A percentile compares a stretch with the other conserved stretches of the same genome.
phyloP scores from a whole-genome alignment of 2,329 filamentous ascomycete genomes.

The Colletotrichum orchidophilum region DNA sequence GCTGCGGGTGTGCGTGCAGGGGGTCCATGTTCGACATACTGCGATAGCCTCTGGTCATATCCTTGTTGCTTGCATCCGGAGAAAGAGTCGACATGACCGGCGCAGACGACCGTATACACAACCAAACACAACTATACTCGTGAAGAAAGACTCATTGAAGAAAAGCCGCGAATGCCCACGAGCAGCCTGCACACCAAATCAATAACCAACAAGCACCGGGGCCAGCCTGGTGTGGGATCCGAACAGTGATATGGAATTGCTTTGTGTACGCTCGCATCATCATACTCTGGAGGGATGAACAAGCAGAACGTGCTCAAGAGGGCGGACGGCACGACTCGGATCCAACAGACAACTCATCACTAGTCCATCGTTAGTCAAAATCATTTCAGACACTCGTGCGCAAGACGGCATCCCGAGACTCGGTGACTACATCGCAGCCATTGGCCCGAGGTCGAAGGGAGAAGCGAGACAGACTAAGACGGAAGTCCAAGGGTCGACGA shows the following conservation, averaged over 20 bases:
- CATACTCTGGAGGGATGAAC: conserved; percentile 17
- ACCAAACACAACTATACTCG: not conserved
- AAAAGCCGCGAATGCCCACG: not conserved
- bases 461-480: conserved; percentile 4
- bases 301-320: not conserved
- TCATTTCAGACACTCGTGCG: conserved; percentile 21
- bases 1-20: not conserved
- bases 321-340: conserved; percentile 11
- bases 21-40: conserved; percentile 11
- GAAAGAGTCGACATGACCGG: not conserved
- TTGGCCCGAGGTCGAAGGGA: conserved; percentile 27
- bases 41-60: not conserved
- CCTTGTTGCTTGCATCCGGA: not conserved
- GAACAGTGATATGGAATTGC: conserved; percentile 13
- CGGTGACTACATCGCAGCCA: conserved; percentile 5
- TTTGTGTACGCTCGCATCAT: not conserved
- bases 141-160: not conserved
- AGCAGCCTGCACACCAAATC: not conserved
- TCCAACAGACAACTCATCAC: conserved; percentile 9
- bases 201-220: not conserved
- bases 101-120: not conserved
- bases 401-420: conserved; percentile 12
- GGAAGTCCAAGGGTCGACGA: not conserved
- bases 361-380: conserved; percentile 29
- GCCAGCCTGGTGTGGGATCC: not conserved